These are phyloP conservation scores for Rostrohypoxylon terebratum DNA, from an alignment of 495 filamentous ascomycete species.

Conservation along the genomic window DNA sequence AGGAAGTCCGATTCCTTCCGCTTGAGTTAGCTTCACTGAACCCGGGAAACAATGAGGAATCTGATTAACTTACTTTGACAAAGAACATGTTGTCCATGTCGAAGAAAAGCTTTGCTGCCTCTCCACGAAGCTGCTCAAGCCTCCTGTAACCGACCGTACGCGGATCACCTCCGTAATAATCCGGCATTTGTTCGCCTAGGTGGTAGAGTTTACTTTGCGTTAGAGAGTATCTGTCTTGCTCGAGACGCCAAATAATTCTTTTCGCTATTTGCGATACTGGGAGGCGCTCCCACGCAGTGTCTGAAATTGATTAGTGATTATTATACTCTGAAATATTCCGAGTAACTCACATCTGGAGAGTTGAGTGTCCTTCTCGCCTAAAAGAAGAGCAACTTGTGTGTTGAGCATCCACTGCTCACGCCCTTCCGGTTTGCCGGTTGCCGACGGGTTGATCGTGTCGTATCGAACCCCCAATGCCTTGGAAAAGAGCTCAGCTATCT, in stretches of 20 bases:
- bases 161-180: constrained; percentile 58
- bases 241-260: constrained; percentile 60
- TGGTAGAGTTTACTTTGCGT: constrained; percentile 58
- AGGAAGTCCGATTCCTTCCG: constrained; percentile 77
- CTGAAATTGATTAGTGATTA: constrained; percentile 52
- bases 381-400: constrained; percentile 76
- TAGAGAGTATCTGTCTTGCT: constrained; percentile 62
- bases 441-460: constrained; percentile 63
- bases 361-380: constrained; percentile 80
- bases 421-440: constrained; percentile 59
- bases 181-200: constrained; percentile 57
- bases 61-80: constrained; percentile 69
- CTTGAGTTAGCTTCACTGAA: constrained; percentile 44
- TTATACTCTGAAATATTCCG: background rate
- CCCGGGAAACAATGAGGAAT: background rate
- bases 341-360: constrained; percentile 74
- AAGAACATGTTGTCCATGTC: constrained; percentile 77
- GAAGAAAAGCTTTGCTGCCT: constrained; percentile 62
- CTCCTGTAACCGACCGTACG: constrained; percentile 52
- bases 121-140: constrained; percentile 55
- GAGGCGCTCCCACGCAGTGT: constrained; percentile 75
- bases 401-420: constrained; percentile 82
- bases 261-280: constrained; percentile 62
- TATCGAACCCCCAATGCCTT: constrained; percentile 64
- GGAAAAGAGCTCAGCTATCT: constrained; percentile 63